Conservation (phyloP, 805 yeast species). For the Phaffomyces opuntiae region DNA sequence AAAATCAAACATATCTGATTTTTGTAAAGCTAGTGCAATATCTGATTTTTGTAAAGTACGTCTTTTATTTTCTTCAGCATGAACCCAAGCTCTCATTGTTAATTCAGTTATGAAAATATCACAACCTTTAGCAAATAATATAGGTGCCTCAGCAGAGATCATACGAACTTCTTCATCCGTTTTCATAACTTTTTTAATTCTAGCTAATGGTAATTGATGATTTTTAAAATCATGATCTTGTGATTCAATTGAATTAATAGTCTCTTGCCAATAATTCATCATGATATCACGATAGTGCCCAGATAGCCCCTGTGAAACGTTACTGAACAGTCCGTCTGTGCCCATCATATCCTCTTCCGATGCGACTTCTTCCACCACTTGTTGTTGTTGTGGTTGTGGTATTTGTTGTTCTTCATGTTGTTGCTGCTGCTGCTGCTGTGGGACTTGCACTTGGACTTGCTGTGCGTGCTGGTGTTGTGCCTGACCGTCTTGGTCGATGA, state of each 20-base stretch:
- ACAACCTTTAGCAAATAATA: slow-evolving; percentile 94
- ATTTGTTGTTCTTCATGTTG: slow-evolving; percentile 1
- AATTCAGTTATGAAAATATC: slow-evolving; percentile 94
- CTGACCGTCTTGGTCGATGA: slow-evolving; percentile 11
- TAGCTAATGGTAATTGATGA: slow-evolving; percentile 90
- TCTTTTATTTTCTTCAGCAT: slow-evolving; percentile 93
- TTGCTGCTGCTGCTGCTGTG: slow-evolving; percentile 3
- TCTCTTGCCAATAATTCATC: slow-evolving; percentile 97
- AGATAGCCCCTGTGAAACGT: slow-evolving; percentile 87
- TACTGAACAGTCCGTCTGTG: slow-evolving; percentile 63
- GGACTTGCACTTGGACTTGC: not conserved
- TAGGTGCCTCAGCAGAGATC: slow-evolving; percentile 98
- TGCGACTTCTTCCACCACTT: slow-evolving; percentile 9
- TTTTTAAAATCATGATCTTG: slow-evolving; percentile 84
- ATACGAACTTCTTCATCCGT: slow-evolving; percentile 95
- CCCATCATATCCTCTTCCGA: slow-evolving; percentile 31
- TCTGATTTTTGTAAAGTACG: slow-evolving; percentile 91
- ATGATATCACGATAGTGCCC: slow-evolving; percentile 81
- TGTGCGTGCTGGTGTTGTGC: slow-evolving; percentile 3
- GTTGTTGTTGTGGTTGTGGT: slow-evolving; percentile 5
- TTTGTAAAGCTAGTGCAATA: slow-evolving; percentile 90
- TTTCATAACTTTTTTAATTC: slow-evolving; percentile 96
- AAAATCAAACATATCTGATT: slow-evolving; percentile 96
- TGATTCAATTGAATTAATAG: slow-evolving; percentile 84
- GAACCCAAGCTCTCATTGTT: slow-evolving; percentile 99